phyloP scores from a whole-genome alignment of 768 basidiomycete species.

The Clitopilus hobsonii region DNA sequence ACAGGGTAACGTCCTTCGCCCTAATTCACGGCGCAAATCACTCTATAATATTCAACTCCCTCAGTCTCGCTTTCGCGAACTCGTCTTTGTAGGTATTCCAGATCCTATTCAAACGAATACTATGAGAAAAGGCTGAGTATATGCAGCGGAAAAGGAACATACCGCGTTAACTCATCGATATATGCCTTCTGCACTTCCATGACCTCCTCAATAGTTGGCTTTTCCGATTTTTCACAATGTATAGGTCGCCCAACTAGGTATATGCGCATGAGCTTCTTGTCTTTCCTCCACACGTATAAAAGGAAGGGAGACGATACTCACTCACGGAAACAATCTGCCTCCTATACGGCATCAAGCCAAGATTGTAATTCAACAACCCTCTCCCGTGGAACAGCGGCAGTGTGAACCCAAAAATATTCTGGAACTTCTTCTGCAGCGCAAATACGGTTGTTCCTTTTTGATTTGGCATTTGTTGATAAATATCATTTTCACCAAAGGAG shows the following conservation, averaged over 20 bases:
- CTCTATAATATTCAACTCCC: constrained; percentile 76
- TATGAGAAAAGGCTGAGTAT: neutral
- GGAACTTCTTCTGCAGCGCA: constrained; percentile 85
- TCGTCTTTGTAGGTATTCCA: constrained; percentile 96
- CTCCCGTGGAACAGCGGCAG: constrained; percentile 96
- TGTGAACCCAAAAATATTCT: constrained; percentile 91
- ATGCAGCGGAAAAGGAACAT: constrained; percentile 17
- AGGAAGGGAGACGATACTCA: constrained; percentile 40
- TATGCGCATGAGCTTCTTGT: neutral
- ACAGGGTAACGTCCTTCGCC: neutral
- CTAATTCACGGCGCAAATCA: constrained; percentile 21
- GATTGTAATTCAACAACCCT: constrained; percentile 92
- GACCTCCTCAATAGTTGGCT: constrained; percentile 80
- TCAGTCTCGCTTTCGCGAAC: constrained; percentile 78
- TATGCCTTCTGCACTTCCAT: constrained; percentile 77
- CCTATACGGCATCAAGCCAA: constrained; percentile 94
- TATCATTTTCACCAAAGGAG: constrained; percentile 98
- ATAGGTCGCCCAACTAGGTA: constrained; percentile 84
- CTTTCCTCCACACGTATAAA: neutral
- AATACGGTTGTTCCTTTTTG: constrained; percentile 88
- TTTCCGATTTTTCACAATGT: constrained; percentile 66
- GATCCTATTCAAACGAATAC: constrained; percentile 49
- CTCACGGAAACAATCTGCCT: constrained; percentile 94
- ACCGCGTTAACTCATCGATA: constrained; percentile 91
- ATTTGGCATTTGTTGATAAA: constrained; percentile 96